Evolutionary conservation across 768 basidiomycete species (phyloP).

Genomic region (Mycena polygramma): DNA sequence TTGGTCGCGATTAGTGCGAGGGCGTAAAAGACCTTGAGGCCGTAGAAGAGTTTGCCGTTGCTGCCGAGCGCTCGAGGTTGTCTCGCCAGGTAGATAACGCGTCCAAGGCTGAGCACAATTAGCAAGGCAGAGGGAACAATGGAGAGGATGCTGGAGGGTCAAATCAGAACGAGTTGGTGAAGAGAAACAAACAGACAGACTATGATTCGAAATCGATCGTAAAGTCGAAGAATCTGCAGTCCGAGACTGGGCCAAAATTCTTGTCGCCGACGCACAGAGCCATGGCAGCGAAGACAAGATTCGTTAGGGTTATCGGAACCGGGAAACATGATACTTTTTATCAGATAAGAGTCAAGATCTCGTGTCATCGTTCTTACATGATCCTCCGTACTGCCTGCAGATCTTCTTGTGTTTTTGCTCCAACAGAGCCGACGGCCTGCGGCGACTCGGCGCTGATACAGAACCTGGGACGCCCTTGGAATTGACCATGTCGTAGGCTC

Average conservation of each 20-base stretch:
- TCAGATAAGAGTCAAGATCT: no score
- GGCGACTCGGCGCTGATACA: no score
- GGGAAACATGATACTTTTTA: no score
- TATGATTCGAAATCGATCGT: slow-evolving; percentile 18
- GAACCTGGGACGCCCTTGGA: no score
- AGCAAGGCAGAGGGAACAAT: slow-evolving; percentile 15
- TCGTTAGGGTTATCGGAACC: no score
- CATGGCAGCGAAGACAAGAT: background rate
- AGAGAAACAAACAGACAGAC: background rate
- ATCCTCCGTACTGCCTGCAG: no score
- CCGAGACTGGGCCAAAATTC: slow-evolving; percentile 15
- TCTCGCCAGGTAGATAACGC: slow-evolving; percentile 7
- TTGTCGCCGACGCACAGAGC: slow-evolving; percentile 11
- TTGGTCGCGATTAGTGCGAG: slow-evolving; percentile 13
- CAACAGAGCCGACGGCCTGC: no score
- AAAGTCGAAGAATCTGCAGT: slow-evolving; percentile 20
- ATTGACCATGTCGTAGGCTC: no score
- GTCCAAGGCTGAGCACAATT: slow-evolving; percentile 3
- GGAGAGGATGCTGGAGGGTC: slow-evolving; percentile 10
- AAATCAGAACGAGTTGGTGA: background rate
- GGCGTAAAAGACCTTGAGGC: slow-evolving; percentile 6
- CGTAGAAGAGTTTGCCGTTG: slow-evolving; percentile 2
- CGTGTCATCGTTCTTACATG: no score
- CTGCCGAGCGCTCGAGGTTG: background rate
- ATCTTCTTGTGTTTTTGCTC: no score